Evolutionary conservation across 257 asterid species (phyloP).

Genomic region (Eucommia ulmoides): DNA sequence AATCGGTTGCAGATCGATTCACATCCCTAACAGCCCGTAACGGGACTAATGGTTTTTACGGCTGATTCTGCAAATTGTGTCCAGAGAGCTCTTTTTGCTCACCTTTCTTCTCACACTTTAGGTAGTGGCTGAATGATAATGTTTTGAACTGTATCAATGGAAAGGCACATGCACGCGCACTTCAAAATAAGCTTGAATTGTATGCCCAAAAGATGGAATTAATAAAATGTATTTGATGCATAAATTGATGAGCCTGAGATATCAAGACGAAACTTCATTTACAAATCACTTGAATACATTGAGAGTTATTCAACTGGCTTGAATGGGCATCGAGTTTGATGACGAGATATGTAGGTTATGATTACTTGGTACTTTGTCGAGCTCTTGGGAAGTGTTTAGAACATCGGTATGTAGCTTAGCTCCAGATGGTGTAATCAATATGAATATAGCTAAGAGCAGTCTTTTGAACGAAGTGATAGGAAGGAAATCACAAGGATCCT

Average conservation of each 20-base stretch:
- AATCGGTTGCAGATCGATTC: no score
- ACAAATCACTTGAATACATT: not conserved
- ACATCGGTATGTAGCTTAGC: not conserved
- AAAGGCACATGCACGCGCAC: not conserved
- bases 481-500: not conserved
- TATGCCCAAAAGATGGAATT: not conserved
- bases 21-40: no score
- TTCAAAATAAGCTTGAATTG: not conserved
- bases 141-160: not conserved
- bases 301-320: not conserved
- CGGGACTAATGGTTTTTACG: no score
- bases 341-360: not conserved
- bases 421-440: not conserved
- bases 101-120: not conserved
- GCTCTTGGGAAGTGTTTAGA: constrained; percentile 5
- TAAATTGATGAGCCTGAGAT: not conserved
- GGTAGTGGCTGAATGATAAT: not conserved
- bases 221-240: not conserved
- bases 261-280: not conserved
- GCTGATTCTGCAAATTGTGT: no score
- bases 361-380: not conserved
- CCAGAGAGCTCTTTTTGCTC: no score
- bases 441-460: not conserved
- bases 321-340: constrained; percentile 8
- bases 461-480: constrained; percentile 9